A percentile compares a stretch with the other conserved stretches of the same genome.
phyloP scores from a whole-genome alignment of 2,329 filamentous ascomycete species.

The Fusarium duplospermum region DNA sequence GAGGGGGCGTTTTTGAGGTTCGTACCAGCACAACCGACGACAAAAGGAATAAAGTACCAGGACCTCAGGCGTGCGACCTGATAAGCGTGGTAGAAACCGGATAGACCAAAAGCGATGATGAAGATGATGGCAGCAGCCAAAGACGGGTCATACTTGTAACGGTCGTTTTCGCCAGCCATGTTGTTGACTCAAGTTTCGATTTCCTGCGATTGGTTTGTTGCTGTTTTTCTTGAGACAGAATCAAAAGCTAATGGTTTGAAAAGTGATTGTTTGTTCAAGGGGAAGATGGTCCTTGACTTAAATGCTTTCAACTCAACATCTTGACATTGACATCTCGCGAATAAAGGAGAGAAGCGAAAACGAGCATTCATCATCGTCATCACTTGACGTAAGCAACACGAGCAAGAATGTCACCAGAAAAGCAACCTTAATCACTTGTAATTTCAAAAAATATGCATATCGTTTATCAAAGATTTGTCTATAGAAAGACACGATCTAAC shows the following conservation, averaged over 20 bases:
- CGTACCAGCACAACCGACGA: constrained; percentile 58
- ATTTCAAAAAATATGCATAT: not conserved
- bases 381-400: not conserved
- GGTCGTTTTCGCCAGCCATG: not conserved
- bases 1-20: no score
- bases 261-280: not conserved
- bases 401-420: not conserved
- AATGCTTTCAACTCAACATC: not conserved
- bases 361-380: not conserved
- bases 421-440: not conserved
- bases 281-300: not conserved
- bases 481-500: not conserved
- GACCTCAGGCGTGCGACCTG: constrained; percentile 53
- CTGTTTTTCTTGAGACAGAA: not conserved
- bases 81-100: constrained; percentile 51
- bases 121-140: constrained; percentile 50
- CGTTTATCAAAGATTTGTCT: not conserved
- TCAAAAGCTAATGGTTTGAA: not conserved
- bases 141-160: constrained; percentile 60
- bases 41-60: constrained; percentile 63
- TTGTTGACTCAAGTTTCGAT: not conserved
- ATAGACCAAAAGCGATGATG: constrained; percentile 19
- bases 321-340: not conserved
- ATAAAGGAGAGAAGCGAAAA: not conserved
- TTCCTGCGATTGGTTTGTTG: constrained; percentile 13